Base-by-base conservation (phyloP, 208 protist species). In the Leishmania braziliensis region DNA sequence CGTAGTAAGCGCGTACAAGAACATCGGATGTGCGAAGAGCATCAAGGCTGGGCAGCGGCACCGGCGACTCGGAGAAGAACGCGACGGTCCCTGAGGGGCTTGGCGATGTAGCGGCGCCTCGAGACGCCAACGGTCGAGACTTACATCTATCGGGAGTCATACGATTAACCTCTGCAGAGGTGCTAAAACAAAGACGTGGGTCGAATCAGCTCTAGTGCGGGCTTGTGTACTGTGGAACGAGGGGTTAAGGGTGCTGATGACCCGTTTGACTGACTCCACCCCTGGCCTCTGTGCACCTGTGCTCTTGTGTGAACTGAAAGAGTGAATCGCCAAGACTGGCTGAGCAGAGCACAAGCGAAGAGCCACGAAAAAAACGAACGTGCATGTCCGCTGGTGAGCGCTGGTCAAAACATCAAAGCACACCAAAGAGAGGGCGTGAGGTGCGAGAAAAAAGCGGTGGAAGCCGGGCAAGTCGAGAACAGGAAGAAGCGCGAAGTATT, bases 11-110 rank as follows among this genome's bases (percentile, higher is more conserved):
- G 26, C 78, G 82, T 12, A 82, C 74, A 3, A 79, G 50, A 73
- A 82, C 63, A 65, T 86, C 82, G 6, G 82, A 50, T 18, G 63
- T 74, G 20, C 82, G 82, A 9, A 86, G 77, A 48, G 77, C 58
- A 36, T 86, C 82, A 16, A 86, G 74, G 50, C 66, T 82, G 0
- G 77, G 78, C 4, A 86, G 74, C 9, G 72, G 72, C 10, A 86
- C 82, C 9, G 82, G 82, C n/a, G 78, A 70, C 43, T 86, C 82
- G 2, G 82, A 77, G 36, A 86, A 86, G 43, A 80, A 63, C 0
- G 46, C 26, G 50, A 39, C 54, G 3, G 82, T 58, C 9, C 53
- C 73, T 10, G 74, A 74, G 26, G 46, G 2, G 48, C 2, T 63
- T 43, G 53, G 72, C 3, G 66, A 46, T 23, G 74, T 26, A n/a